phyloP scores from a whole-genome alignment of 176 grass and related monocot species.

The Oryza glaberrima region DNA sequence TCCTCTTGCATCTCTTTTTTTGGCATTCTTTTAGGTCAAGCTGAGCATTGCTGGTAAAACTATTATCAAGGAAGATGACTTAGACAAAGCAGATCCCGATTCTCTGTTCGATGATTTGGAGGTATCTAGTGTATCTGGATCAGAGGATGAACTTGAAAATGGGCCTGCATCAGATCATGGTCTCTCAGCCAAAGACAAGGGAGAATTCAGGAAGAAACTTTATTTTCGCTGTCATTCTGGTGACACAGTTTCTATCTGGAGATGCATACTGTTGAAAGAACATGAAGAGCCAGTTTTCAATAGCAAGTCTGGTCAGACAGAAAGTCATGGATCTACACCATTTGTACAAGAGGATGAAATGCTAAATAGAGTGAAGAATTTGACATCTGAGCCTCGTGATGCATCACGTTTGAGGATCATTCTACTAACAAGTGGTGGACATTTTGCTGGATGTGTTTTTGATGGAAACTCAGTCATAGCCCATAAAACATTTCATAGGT shows the following conservation, averaged over 20 bases:
- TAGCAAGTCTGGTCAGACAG: conserved; percentile 51
- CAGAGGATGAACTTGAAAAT: conserved; percentile 81
- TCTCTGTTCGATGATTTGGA: conserved; percentile 81
- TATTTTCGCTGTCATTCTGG: conserved; percentile 61
- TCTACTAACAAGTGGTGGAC: conserved; percentile 83
- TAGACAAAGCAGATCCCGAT: conserved; percentile 63
- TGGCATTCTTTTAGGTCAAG: conserved; percentile 67
- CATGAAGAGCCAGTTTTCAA: conserved; percentile 69
- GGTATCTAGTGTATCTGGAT: conserved; percentile 95
- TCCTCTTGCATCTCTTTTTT: conserved; percentile 15
- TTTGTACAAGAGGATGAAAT: conserved; percentile 65
- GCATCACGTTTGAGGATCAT: conserved; percentile 71
- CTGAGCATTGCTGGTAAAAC: conserved; percentile 81
- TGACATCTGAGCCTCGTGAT: conserved; percentile 72
- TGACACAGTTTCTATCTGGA: conserved; percentile 68
- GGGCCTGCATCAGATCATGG: conserved; percentile 37
- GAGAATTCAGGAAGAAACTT: conserved; percentile 73
- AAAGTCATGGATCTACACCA: conserved; percentile 40
- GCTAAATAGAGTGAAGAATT: conserved; percentile 63
- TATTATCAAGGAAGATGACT: conserved; percentile 89
- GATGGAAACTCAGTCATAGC: conserved; percentile 79
- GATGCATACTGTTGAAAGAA: conserved; percentile 79
- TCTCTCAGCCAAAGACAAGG: conserved; percentile 63
- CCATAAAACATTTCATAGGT: conserved; percentile 99
- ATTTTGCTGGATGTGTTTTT: conserved; percentile 97